Percentiles rank a stretch among this genome's conserved stretches.
Evolutionary conservation across 2,329 filamentous ascomycete species (phyloP).

Genomic region (Colletotrichum sp.): DNA sequence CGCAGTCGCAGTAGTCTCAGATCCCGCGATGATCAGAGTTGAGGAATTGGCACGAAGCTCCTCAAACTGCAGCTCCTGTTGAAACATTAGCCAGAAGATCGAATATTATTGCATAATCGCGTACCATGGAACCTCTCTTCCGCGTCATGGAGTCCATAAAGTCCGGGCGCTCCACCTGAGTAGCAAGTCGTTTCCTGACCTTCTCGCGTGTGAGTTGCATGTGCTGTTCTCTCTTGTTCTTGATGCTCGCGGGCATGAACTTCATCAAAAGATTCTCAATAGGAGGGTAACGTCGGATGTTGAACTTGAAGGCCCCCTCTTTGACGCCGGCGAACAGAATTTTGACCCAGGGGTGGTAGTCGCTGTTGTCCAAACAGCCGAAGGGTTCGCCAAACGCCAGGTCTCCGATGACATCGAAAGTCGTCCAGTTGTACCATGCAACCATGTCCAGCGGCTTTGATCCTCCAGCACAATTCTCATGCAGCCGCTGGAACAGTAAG

Average conservation of each 20-base stretch:
- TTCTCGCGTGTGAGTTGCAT: background rate
- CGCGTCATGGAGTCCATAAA: conserved; percentile 1
- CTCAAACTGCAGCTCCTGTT: background rate
- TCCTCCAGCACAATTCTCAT: background rate
- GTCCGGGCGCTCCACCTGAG: background rate
- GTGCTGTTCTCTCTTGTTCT: background rate
- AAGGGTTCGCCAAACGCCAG: conserved; percentile 34
- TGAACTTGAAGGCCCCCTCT: background rate
- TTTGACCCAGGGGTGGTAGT: conserved; percentile 31
- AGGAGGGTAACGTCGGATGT: background rate
- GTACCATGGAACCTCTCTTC: background rate
- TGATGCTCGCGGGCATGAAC: background rate
- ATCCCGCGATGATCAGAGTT: background rate
- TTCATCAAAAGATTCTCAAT: background rate
- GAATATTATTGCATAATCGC: background rate
- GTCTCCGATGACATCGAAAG: conserved; percentile 35
- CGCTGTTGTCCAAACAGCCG: conserved; percentile 25
- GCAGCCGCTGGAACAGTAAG: conserved; percentile 34
- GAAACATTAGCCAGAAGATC: background rate
- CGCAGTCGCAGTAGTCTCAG: conserved; percentile 9
- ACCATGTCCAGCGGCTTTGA: background rate
- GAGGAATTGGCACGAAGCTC: conserved; percentile 14
- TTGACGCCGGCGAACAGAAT: background rate
- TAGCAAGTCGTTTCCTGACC: background rate
- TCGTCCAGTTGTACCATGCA: conserved; percentile 25